Evolutionary conservation across 495 filamentous ascomycete genomes (phyloP).

Genomic region (Neurospora intermedia): DNA sequence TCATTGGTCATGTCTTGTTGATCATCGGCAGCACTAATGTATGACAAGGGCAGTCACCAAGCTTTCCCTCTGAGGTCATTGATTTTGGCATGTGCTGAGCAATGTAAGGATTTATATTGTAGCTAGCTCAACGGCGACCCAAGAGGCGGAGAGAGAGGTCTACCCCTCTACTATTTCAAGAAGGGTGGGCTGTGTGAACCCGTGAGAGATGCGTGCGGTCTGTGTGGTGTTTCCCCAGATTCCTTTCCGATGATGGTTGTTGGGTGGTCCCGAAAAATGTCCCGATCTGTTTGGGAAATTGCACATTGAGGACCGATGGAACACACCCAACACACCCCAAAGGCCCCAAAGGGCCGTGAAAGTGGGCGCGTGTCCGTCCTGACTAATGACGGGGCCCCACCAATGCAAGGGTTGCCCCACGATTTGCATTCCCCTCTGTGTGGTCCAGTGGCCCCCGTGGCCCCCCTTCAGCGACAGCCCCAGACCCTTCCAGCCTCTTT

Average conservation of each 20-base stretch:
- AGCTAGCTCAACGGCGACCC: neutral
- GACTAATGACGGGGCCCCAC: neutral
- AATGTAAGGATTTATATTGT: neutral
- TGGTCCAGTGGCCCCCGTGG: neutral
- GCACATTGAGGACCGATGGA: neutral
- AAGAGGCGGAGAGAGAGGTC: neutral
- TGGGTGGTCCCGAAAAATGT: neutral
- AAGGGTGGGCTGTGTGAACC: neutral
- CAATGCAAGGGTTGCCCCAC: neutral
- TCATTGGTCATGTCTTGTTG: neutral
- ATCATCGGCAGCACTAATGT: neutral
- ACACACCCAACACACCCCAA: neutral
- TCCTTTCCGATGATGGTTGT: too few relatives aligned
- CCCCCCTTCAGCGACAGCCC: neutral
- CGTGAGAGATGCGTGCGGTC: neutral
- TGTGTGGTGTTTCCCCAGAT: neutral
- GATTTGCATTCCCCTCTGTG: neutral
- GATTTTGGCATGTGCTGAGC: neutral
- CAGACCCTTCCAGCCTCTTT: neutral
- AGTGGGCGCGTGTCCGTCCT: neutral
- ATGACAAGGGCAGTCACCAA: neutral
- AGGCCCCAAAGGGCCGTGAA: neutral
- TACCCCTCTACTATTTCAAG: neutral
- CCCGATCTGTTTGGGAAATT: neutral
- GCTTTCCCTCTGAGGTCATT: neutral